These are phyloP conservation scores for Andrographis paniculata DNA, from an alignment of 305 asterid genomes.

Conservation along the genomic window DNA sequence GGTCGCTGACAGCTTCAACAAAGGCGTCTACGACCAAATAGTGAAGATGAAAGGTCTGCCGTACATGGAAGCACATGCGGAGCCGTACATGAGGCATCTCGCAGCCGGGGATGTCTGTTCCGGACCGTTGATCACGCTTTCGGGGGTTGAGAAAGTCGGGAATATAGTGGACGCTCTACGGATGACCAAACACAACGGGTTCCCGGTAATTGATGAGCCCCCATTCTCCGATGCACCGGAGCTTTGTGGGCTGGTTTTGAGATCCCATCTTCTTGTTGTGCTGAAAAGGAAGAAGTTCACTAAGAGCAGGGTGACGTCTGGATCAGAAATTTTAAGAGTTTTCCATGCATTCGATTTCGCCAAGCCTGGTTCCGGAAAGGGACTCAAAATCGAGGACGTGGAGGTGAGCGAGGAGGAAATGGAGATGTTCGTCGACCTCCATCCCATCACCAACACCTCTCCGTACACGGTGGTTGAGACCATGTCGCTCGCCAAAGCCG, in stretches of 20 bases:
- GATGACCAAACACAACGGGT: constrained; percentile 69
- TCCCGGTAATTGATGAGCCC: constrained; percentile 90
- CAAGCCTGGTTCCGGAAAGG: constrained; percentile 89
- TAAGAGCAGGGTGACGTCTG: constrained; percentile 37
- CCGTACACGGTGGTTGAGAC: constrained; percentile 90
- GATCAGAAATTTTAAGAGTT: constrained; percentile 34
- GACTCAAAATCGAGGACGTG: constrained; percentile 70
- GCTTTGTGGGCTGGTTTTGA: constrained; percentile 68
- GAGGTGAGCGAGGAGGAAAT: constrained; percentile 55
- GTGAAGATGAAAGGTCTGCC: constrained; percentile 95
- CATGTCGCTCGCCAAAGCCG: constrained; percentile 97
- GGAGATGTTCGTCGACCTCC: constrained; percentile 91
- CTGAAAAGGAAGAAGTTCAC: constrained; percentile 56
- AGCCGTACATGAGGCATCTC: constrained; percentile 87
- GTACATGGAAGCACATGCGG: constrained; percentile 91
- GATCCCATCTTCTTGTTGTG: constrained; percentile 85
- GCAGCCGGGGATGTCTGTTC: constrained; percentile 84
- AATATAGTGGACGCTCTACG: constrained; percentile 52
- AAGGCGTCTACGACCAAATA: constrained; percentile 89
- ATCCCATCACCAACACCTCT: constrained; percentile 78
- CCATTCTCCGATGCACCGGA: constrained; percentile 72
- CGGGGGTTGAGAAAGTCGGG: constrained; percentile 82
- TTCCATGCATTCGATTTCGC: constrained; percentile 79
- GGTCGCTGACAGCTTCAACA: constrained; percentile 76
- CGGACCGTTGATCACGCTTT: constrained; percentile 71